Evolutionary conservation across 176 grass and related monocot genomes (phyloP).

Genomic region (Ensete ventricosum): DNA sequence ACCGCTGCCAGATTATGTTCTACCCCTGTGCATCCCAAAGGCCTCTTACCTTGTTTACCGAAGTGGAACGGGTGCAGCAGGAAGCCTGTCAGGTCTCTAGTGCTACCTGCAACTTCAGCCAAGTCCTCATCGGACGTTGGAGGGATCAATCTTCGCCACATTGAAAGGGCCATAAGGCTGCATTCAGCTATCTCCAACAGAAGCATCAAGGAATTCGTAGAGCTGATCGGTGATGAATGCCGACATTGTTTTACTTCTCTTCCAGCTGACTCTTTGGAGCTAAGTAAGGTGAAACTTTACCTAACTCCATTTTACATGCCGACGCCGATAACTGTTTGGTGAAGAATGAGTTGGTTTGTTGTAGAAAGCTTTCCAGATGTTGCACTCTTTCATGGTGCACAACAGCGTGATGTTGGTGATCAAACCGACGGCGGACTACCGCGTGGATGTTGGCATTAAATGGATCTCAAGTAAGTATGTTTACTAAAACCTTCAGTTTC

Average conservation of each 20-base stretch:
- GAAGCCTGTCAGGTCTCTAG: background rate
- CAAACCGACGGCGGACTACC: constrained; percentile 33
- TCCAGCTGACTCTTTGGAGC: background rate
- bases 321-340: too few relatives aligned
- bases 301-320: too few relatives aligned
- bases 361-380: constrained; percentile 33
- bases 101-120: background rate
- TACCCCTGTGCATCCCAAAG: too few relatives aligned
- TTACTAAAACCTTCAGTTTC: constrained; percentile 1
- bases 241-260: constrained; percentile 21
- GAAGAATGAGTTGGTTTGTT: background rate
- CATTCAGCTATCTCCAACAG: constrained; percentile 65
- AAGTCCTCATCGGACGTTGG: constrained; percentile 25
- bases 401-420: constrained; percentile 53
- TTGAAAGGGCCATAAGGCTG: constrained; percentile 42
- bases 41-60: background rate
- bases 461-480: constrained; percentile 42
- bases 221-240: constrained; percentile 49
- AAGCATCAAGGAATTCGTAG: constrained; percentile 44
- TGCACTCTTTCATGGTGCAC: constrained; percentile 36
- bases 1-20: too few relatives aligned
- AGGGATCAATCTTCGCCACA: constrained; percentile 31
- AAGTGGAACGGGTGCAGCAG: background rate
- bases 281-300: constrained; percentile 38
- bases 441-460: constrained; percentile 50